Base-by-base conservation (phyloP, 768 basidiomycete species). In the Pleurotus giganteus region DNA sequence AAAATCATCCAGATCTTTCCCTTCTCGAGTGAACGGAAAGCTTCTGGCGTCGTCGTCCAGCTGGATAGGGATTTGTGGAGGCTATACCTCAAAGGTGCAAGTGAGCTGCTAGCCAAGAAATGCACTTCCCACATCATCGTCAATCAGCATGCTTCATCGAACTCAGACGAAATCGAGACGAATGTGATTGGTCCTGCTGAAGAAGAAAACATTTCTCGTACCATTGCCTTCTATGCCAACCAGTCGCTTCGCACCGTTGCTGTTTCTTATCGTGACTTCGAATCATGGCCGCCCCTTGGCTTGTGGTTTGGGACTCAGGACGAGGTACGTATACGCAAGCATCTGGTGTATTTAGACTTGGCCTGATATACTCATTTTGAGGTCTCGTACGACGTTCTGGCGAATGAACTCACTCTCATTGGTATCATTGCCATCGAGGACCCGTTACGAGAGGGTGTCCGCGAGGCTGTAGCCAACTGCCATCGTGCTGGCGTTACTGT, bases 211-310 rank as follows among this genome's bases (percentile, higher is more conserved):
- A 92, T 98, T 66, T 81, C 79, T 26, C 82, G 91, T 43, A 98
- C 96, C 12, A 98, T 95, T 70, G 95, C 96, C 61, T 96, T 97
- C 71, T 98, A 99, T 68, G 95, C 95, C 63, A 95, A 95, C 69
- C 96, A 98, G 73, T 89, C 86, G 11, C 84, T 98, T 8, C 85
- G 96, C 46, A 98, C 97, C 1, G 91, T 99, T 60, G 94, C 95
- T 1, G 71, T 98, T 42, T 97, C 94, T 69, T 98, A 98, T 66
- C 81, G 86, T 46, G 95, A 99, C 65, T 86, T 97, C 55, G 67
- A 83, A 4, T 68, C 74, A 0, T 98, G 96, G 95, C 96, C 96
- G 9, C 94, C 95, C 3, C 53, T 60, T 11, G 78, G 76, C 11
- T 62, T 71, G 34, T 54, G 62, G 1, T 58, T 64, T 12, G 65